Evolutionary conservation across 208 protist genomes (phyloP), one percentile per base, ranked within the genome.

Genomic region (Acanthamoeba lenticulata): DNA sequence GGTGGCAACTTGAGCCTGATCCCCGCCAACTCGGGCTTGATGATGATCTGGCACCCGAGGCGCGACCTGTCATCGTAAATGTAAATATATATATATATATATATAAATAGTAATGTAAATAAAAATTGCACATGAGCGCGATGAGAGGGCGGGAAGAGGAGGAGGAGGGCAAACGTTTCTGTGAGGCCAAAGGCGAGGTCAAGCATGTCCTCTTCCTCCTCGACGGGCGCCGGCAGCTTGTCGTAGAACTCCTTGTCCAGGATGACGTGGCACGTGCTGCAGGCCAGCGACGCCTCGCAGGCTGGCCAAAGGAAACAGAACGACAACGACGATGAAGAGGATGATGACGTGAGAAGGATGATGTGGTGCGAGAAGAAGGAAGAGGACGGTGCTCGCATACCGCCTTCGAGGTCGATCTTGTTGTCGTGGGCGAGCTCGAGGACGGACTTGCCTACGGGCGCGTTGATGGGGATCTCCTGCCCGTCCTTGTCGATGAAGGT

Each of bases 221-320:
- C 99, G 21, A 97, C 97, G 6, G 99, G 97, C 90, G 98, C 97
- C 24, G 96, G 95, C 85, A 99, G 98, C 34, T 97, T 95, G 79
- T 99, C 98, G 95, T 97, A 98, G 36, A 74, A 94, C 42, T 98
- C 96, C 79, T 98, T 95, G 42, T 98, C 96, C 60, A 99, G 86
- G 90, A 99, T 99, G 17, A 99, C 98, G 93, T 99, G 99, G 94
- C 99, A 99, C n/a, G 99, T 99, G 49, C 98, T 99, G 95, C 99
- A 99, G 44, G 99, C 99, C 60, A 99, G 98, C 7, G 98, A 98
- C 21, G 98, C 94, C 65, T 94, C 79, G 34, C 79, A 94, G 1
- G 93, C 74, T 90, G 32, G 15, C 19, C 13, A 85, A n/a, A n/a
- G n/a, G n/a, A 24, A 74, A 60, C 0, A 69, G 29, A 1, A 34